Evolutionary conservation across 768 basidiomycete genomes (phyloP).

Genomic region (Xerocomellus chrysenteron): DNA sequence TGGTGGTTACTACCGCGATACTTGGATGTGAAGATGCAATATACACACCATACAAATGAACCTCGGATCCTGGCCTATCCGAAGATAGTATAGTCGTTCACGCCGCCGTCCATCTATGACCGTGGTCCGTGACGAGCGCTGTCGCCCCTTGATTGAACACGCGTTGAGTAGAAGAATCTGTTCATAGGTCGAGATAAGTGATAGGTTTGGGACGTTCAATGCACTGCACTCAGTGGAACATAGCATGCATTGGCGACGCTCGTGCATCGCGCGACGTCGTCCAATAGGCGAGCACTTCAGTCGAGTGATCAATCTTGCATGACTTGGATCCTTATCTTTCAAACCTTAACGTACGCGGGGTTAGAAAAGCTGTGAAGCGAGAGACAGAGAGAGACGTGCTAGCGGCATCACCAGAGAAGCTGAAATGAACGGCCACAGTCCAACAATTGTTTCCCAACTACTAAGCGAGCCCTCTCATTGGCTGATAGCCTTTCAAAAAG

Average conservation of each 20-base stretch:
- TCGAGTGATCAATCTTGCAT: background rate
- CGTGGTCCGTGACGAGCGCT: background rate
- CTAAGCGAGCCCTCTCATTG: too few relatives aligned
- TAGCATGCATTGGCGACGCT: too few relatives aligned
- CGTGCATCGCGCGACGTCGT: background rate
- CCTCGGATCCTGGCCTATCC: background rate
- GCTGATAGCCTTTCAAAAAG: too few relatives aligned
- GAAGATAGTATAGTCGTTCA: background rate
- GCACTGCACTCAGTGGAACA: background rate
- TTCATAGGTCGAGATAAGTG: background rate
- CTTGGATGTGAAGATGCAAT: too few relatives aligned
- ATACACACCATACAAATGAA: too few relatives aligned
- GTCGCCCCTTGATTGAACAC: background rate
- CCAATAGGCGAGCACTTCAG: background rate
- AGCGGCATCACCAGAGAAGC: too few relatives aligned
- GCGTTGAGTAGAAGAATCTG: background rate
- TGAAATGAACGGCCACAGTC: background rate
- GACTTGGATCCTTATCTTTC: background rate
- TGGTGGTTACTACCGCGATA: too few relatives aligned
- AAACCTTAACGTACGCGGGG: background rate
- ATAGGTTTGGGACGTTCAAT: background rate
- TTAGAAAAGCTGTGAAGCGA: background rate
- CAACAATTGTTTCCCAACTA: too few relatives aligned
- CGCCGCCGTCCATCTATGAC: background rate
- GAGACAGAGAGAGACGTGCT: too few relatives aligned